phyloP scores from a whole-genome alignment of 306 rosid species.

The Cucumis sativus region DNA sequence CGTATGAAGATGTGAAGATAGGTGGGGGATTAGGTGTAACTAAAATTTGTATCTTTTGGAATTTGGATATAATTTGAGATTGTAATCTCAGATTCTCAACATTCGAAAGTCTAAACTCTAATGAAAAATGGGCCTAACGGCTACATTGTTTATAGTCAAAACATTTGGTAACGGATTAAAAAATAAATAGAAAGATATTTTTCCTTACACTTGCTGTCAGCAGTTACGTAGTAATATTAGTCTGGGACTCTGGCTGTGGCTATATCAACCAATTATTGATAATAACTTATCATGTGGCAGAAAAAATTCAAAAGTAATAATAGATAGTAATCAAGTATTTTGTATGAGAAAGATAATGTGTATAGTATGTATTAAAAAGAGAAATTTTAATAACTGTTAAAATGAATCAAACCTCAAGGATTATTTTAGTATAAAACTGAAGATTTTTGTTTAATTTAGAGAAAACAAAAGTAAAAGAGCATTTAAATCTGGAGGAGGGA shows the following conservation, averaged over 20 bases:
- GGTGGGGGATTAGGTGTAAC: constrained; percentile 7
- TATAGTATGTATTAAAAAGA: not conserved
- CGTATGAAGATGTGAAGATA: not conserved
- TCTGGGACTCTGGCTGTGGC: not conserved
- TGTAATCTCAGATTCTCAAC: not conserved
- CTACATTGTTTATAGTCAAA: not conserved
- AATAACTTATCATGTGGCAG: no score
- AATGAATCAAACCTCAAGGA: not conserved
- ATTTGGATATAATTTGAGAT: not conserved
- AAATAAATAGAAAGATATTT: not conserved
- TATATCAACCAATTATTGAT: no score
- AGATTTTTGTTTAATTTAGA: no score
- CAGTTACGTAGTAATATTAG: not conserved
- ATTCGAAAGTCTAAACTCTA: not conserved
- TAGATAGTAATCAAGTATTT: no score
- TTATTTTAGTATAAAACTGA: no score
- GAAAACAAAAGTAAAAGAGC: not conserved
- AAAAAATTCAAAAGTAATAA: no score
- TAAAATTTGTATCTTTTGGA: not conserved
- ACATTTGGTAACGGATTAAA: not conserved
- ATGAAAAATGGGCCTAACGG: not conserved
- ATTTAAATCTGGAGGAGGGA: not conserved
- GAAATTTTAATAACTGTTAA: not conserved
- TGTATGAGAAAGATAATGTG: no score
- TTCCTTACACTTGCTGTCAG: not conserved